Base-by-base conservation (phyloP, 169 alveolate genomes). In the Eimeria falciformis region DNA sequence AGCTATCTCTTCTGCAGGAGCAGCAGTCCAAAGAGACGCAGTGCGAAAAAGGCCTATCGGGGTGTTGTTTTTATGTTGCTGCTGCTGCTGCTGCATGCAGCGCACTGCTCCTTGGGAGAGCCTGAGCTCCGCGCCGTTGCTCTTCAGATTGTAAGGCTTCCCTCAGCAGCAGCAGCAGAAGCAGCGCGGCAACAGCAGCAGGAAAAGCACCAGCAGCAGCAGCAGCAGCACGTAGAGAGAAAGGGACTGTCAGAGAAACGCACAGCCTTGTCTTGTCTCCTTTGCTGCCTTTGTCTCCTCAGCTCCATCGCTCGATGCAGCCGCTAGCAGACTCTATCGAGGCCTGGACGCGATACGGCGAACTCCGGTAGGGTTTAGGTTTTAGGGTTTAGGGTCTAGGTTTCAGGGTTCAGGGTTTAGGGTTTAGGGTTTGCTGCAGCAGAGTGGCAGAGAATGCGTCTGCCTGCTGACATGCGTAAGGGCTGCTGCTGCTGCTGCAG, bases 311-410 rank as follows among this genome's bases (percentile, higher is more conserved):
- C 40, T 69, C 81, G 9, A 17, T 69, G 3, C 50, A 18, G 81
- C 81, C 81, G 45, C 14, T 69, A 50, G 81, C 50, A n/a, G 81
- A 69, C 23, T 45, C 81, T 29, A 69, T 69, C 21, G 81, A 69
- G 25, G 46, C 43, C n/a, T 69, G 81, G 81, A 33, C 81, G n/a
- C 23, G 14, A 69, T 69, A 69, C n/a, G 81, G 81, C 14, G 53
- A 69, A n/a, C 81, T 69, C 40, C 45, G 81, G 81, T 69, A 69
- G 81, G n/a, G n/a, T n/a, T n/a, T n/a, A n/a, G n/a, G 62, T 50
- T 7, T 50, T 50, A 14, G n/a, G n/a, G n/a, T n/a, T n/a, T n/a
- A n/a, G n/a, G n/a, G n/a, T n/a, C n/a, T n/a, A n/a, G n/a, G n/a
- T n/a, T n/a, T n/a, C n/a, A n/a, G n/a, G n/a, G n/a, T n/a, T n/a